Percentiles rank a stretch among this genome's conserved stretches.
Evolutionary conservation across 108 stramenopile genomes (phyloP).

Genomic region (Cylindrotheca closterium): DNA sequence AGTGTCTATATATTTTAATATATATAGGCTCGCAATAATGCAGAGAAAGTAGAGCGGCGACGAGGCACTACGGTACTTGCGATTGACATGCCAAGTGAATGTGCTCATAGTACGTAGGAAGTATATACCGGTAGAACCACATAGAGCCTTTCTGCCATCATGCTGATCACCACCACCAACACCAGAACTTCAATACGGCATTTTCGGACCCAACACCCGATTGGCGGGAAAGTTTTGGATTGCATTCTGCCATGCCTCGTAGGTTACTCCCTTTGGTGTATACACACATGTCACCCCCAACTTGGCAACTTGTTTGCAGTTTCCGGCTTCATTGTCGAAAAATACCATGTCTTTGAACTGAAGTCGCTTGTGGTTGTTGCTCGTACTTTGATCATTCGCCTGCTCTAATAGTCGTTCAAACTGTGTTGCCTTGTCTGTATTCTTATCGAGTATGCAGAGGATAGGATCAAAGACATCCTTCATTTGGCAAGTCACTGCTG

Average conservation of each 20-base stretch:
- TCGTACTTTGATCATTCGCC: slow-evolving; percentile 45
- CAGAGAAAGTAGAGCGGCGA: too few species aligned
- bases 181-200: background rate
- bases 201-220: background rate
- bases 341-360: slow-evolving; percentile 72
- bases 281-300: slow-evolving; percentile 73
- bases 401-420: slow-evolving; percentile 37
- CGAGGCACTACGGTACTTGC: too few species aligned
- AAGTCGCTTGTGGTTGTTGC: slow-evolving; percentile 19
- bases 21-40: too few species aligned
- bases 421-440: slow-evolving; percentile 39
- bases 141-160: too few species aligned
- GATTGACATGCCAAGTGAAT: too few species aligned
- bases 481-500: slow-evolving; percentile 9
- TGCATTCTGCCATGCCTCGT: slow-evolving; percentile 36
- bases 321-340: slow-evolving; percentile 84
- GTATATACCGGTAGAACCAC: too few species aligned
- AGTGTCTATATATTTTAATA: too few species aligned
- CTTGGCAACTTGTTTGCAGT: slow-evolving; percentile 55
- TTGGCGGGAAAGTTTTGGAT: slow-evolving; percentile 23
- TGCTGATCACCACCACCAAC: too few species aligned
- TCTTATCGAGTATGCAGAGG: background rate
- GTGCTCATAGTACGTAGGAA: too few species aligned
- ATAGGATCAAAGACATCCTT: slow-evolving; percentile 32
- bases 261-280: slow-evolving; percentile 62